These are phyloP conservation scores for Phaeosphaeria sp. DNA, from an alignment of 2,329 filamentous ascomycete genomes.

Conservation along the genomic window DNA sequence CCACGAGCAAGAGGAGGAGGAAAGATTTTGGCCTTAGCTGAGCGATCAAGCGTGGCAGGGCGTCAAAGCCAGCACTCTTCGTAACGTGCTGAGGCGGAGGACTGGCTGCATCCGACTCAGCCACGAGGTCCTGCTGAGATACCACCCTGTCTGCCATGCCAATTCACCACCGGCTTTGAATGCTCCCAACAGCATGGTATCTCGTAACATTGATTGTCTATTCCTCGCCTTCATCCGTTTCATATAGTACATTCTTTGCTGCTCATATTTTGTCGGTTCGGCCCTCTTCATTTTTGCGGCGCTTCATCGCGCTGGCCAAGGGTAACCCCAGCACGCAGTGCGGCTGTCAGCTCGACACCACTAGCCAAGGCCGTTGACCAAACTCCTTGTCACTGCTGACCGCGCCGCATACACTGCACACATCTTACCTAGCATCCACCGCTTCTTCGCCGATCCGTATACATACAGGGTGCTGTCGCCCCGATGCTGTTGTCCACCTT, in stretches of 20 bases:
- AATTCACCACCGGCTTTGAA: constrained; percentile 5
- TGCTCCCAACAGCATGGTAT: neutral
- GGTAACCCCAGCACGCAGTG: constrained; percentile 11
- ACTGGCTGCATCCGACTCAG: constrained; percentile 18
- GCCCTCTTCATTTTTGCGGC: neutral
- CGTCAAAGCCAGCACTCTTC: constrained; percentile 19
- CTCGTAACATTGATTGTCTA: neutral
- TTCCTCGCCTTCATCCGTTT: neutral
- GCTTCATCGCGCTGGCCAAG: neutral
- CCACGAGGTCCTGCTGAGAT: constrained; percentile 23
- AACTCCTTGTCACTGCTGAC: constrained; percentile 11
- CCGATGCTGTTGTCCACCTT: neutral
- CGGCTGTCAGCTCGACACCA: constrained; percentile 4
- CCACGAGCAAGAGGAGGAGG: neutral
- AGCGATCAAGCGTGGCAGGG: constrained; percentile 10
- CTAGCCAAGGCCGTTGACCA: constrained; percentile 12
- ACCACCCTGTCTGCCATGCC: constrained; percentile 9
- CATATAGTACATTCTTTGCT: neutral
- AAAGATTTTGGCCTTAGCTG: constrained; percentile 9
- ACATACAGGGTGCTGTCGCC: neutral
- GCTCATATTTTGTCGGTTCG: neutral
- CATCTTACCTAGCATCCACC: constrained; percentile 12
- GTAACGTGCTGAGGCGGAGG: constrained; percentile 24
- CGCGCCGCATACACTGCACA: constrained; percentile 14
- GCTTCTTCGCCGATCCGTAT: constrained; percentile 8